Percentiles rank a stretch among this genome's conserved stretches.
These are phyloP conservation scores for Paecilomyces formosus DNA, from an alignment of 2,329 filamentous ascomycete species.

Conservation along the genomic window DNA sequence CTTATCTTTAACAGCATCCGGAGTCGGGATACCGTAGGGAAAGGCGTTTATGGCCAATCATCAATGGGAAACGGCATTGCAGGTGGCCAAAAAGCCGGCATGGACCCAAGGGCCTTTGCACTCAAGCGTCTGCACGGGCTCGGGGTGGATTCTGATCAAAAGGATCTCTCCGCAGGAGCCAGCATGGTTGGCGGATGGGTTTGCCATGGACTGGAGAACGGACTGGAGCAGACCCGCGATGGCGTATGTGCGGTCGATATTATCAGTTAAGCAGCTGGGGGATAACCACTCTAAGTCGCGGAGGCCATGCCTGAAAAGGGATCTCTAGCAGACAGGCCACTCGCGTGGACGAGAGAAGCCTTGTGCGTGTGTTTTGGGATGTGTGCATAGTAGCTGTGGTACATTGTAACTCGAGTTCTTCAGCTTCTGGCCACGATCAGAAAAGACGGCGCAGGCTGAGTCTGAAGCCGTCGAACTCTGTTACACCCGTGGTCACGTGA, in stretches of 20 bases:
- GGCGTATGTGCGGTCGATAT: background rate
- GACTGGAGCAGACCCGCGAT: background rate
- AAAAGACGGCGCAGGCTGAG: background rate
- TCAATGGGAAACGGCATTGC: background rate
- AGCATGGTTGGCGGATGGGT: background rate
- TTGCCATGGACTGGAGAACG: background rate
- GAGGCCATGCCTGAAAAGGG: slow-evolving; percentile 25
- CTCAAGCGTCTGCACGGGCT: background rate
- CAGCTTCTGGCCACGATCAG: background rate
- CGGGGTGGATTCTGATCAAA: background rate
- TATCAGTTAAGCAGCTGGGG: slow-evolving; percentile 1
- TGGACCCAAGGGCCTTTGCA: background rate
- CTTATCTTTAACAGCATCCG: background rate
- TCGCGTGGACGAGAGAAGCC: background rate
- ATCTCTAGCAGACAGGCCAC: slow-evolving; percentile 23
- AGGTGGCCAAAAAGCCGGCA: background rate
- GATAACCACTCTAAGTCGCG: slow-evolving; percentile 3
- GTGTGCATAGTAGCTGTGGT: background rate
- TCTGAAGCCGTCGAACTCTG: background rate
- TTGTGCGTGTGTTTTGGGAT: background rate
- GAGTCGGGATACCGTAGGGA: background rate
- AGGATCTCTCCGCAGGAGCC: background rate
- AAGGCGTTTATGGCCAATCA: background rate
- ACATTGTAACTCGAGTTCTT: background rate
- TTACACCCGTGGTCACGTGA: background rate